Evolutionary conservation across 768 basidiomycete genomes (phyloP), one percentile per base, ranked within the genome.

Genomic region (Leucocoprinus birnbaumii): DNA sequence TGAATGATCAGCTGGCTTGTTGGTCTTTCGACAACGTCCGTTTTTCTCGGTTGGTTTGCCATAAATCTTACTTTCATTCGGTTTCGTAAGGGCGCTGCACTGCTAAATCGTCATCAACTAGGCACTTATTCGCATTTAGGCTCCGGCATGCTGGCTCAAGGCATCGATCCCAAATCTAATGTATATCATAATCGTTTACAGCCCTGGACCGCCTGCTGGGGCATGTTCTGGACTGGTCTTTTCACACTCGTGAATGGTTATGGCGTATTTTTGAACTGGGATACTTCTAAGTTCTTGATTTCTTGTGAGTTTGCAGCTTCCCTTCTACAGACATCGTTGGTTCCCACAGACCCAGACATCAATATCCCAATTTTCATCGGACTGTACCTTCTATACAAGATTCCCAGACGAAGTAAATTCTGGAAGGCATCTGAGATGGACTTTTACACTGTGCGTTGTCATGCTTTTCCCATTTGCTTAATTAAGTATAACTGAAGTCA

Each of bases 21-120:
- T 49, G 83, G 75, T 68, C 71, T 95, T 54, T 74, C 80, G 2
- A 82, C 87, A 10, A 81, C 85, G 27, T 83, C 80, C 41, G 86
- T 86, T 6, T 87, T 89, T 71, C 74, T 85, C 60, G 73, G 79
- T 44, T 90, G 88, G 87, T 74, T 76, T 57, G 65, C 79, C 35
- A 83, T 89, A 66, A 86, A 86, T 66, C 54, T 88, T 26, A 89
- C 89, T 14, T 93, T 87, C 70, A 63, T 89, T 51, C 81, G 71
- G 68, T 91, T 87, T 75, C 80, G 85, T 84, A 58, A 59, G 84
- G 73, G 24, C n/a, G 31, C 31, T 43, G 27, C 19, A 21, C 16
- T 19, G 48, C 8, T n/a, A 9, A 19, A 14, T 38, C 27, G n/a
- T 6, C 19, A 13, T 50, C 26, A 47, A 13, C 55, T 22, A n/a